Evolutionary conservation across 805 yeast genomes (phyloP), one percentile per base, ranked within the genome.

Genomic region (Candida boidinii): DNA sequence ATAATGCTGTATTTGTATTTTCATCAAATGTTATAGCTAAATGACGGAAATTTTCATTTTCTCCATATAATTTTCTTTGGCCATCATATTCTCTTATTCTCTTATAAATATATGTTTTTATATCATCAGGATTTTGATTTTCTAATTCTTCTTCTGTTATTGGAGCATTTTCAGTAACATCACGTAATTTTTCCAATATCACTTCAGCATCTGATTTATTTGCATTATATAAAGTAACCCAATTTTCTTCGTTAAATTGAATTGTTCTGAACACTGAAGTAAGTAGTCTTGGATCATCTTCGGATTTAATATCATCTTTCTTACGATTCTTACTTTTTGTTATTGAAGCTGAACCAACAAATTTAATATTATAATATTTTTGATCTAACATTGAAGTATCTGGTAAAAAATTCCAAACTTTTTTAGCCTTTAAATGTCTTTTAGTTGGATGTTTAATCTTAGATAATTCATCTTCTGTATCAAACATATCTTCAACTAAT

Each of bases 301-400:
- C 53, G 10, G 50, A 45, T 26, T 39, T 59, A 45, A 47, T 62
- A 30, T 41, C 58, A 44, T 34, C 57, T 42, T 38, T 45, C 43
- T 34, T 54, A 53, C 38, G 60, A 48, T 33, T 43, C 23, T 50
- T 52, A 24, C 68, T 63, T 35, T 56, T 50, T 15, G 54, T 43
- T 17, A 69, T 46, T 3, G 76, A 68, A 3, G 80, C 78, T 9
- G 75, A 64, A 4, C 78, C 77, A 4, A 66, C 49, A 44, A 84
- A 73, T 53, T 79, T 82, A 27, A 85, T 60, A 21, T 76, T 66
- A 46, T 74, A 62, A 48, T 70, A 86, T 33, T 68, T 73, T 44
- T 84, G 78, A 56, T 92, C 98, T 70, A 86, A 67, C 68, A 83
- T 73, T n/a, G 90, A 77, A 8, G 92, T 76, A 55, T 92, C 96